Conservation (phyloP, 2,329 filamentous ascomycete genomes). For the Didymella pomorum region DNA sequence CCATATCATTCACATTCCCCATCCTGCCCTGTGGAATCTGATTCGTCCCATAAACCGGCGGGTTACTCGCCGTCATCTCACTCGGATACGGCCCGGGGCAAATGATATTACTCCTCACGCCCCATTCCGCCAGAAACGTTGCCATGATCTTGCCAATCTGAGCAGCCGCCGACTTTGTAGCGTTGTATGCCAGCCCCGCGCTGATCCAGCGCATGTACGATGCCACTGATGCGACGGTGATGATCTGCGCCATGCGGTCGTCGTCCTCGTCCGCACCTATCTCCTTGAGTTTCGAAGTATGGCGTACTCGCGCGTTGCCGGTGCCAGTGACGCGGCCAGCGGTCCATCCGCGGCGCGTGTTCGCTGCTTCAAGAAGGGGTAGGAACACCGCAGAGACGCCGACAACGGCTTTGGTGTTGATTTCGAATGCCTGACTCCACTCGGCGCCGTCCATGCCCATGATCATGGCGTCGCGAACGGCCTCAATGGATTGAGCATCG, state of each 20-base stretch:
- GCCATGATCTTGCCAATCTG: constrained; percentile 57
- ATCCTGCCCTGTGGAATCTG: constrained; percentile 52
- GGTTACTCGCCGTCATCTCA: constrained; percentile 52
- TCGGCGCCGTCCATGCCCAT: constrained; percentile 45
- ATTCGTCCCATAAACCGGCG: constrained; percentile 42
- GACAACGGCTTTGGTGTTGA: constrained; percentile 57
- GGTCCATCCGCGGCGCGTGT: constrained; percentile 53
- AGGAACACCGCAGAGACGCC: constrained; percentile 56
- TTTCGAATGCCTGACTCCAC: constrained; percentile 52
- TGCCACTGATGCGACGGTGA: constrained; percentile 55
- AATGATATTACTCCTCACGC: constrained; percentile 58
- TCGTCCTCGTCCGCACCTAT: constrained; percentile 42
- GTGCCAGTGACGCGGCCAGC: constrained; percentile 43
- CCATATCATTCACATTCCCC: constrained; percentile 57
- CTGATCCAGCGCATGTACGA: constrained; percentile 50
- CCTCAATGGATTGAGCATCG: constrained; percentile 53
- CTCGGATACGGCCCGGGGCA: constrained; percentile 56
- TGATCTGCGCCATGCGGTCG: constrained; percentile 56
- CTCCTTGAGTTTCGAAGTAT: constrained; percentile 26
- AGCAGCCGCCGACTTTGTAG: constrained; percentile 54
- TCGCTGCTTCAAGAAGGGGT: constrained; percentile 55
- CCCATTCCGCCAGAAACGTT: constrained; percentile 54
- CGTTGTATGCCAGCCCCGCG: constrained; percentile 55
- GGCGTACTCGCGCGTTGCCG: constrained; percentile 36
- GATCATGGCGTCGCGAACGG: constrained; percentile 51